Percentiles rank a stretch among this genome's conserved stretches.
Evolutionary conservation across 176 grass and related monocot species (phyloP).

Genomic region (Aegilops bicornis): DNA sequence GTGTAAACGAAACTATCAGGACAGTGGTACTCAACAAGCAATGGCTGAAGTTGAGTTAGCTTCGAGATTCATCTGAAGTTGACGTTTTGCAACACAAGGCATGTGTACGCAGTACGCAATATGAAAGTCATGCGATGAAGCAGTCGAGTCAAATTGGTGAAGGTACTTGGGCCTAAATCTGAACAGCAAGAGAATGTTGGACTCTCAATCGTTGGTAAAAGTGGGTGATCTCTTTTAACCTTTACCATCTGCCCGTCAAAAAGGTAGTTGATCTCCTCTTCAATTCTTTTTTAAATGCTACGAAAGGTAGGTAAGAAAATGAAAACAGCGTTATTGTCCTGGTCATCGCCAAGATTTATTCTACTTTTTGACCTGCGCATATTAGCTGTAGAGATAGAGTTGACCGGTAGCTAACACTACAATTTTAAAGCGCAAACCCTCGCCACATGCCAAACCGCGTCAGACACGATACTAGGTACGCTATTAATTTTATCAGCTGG

Average conservation of each 20-base stretch:
- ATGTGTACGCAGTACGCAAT: background rate
- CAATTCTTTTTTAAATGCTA: background rate
- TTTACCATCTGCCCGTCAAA: background rate
- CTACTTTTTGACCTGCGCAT: slow-evolving; percentile 1
- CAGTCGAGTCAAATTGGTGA: background rate
- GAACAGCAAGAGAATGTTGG: background rate
- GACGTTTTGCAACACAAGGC: background rate
- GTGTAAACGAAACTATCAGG: background rate
- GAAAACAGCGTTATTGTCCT: background rate
- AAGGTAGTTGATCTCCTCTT: background rate
- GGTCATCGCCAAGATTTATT: background rate
- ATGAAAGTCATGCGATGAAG: background rate
- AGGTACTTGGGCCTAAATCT: background rate
- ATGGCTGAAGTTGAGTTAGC: background rate
- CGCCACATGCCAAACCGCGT: background rate
- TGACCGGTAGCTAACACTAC: background rate
- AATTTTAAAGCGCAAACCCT: background rate
- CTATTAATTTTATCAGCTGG: background rate
- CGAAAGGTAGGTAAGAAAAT: background rate
- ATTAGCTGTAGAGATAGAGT: background rate
- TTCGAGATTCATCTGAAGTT: background rate
- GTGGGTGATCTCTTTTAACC: background rate
- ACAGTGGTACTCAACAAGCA: background rate
- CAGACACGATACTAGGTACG: background rate
- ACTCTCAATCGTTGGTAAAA: background rate